Conservation (phyloP, 257 asterid genomes). For the Buddleja alternifolia region DNA sequence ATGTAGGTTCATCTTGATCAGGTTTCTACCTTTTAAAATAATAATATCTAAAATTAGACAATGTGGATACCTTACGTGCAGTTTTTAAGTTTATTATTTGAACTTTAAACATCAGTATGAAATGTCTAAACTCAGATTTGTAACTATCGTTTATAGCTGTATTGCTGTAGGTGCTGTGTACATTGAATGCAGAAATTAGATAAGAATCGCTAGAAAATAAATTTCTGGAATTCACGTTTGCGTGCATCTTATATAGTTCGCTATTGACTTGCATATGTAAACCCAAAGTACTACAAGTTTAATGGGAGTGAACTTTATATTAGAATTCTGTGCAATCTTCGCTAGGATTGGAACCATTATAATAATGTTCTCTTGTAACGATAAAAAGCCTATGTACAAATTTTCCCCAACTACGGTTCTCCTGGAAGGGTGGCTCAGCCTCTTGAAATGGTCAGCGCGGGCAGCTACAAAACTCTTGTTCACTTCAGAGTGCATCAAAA, state of each 20-base stretch:
- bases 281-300: not conserved
- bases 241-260: no score
- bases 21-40: not conserved
- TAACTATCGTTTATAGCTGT: conserved; percentile 1
- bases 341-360: not conserved
- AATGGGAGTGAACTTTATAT: not conserved
- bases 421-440: no score
- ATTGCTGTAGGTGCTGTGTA: no score
- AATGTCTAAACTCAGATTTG: not conserved
- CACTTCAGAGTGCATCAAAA: not conserved
- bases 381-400: no score
- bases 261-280: not conserved
- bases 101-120: not conserved
- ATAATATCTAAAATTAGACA: not conserved
- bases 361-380: no score
- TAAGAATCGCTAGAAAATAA: not conserved
- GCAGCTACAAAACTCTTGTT: no score
- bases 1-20: not conserved
- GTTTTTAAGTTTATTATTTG: not conserved
- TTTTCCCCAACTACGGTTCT: not conserved
- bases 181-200: not conserved
- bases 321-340: not conserved
- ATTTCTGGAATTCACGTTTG: not conserved
- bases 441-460: no score
- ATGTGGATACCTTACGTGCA: not conserved